A percentile compares a stretch with the other conserved stretches of the same genome.
phyloP scores from a whole-genome alignment of 164 flowering plant species.

The Tinospora cordifolia region DNA sequence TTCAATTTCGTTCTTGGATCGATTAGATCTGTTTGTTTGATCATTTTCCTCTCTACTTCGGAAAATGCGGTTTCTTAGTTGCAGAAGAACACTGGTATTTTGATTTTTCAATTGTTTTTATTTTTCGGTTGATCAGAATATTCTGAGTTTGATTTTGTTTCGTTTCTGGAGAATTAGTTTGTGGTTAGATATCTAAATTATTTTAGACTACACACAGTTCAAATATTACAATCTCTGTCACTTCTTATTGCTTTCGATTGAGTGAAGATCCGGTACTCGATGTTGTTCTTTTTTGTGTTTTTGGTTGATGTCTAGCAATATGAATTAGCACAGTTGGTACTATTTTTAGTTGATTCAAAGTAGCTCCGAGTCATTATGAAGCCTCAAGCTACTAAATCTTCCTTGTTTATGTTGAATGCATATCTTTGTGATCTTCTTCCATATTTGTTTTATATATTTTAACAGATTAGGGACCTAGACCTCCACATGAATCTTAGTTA shows the following conservation, averaged over 20 bases:
- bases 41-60: not conserved
- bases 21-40: too few relatives aligned
- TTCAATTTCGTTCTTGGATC: too few relatives aligned
- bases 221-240: too few relatives aligned
- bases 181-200: not conserved
- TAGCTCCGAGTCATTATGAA: too few relatives aligned
- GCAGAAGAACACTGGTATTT: slow-evolving; percentile 6
- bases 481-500: too few relatives aligned
- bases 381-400: too few relatives aligned
- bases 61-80: not conserved
- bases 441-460: not conserved
- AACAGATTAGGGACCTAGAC: not conserved
- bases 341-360: too few relatives aligned
- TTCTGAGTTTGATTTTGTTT: not conserved
- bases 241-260: not conserved
- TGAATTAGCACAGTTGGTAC: too few relatives aligned
- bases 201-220: too few relatives aligned
- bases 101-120: not conserved
- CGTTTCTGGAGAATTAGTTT: not conserved
- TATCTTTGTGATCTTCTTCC: not conserved
- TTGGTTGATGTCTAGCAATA: too few relatives aligned
- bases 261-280: not conserved
- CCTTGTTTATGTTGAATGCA: not conserved
- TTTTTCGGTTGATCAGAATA: not conserved
- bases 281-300: not conserved